phyloP scores from a whole-genome alignment of 495 filamentous ascomycete genomes.

The Platismatia glauca region DNA sequence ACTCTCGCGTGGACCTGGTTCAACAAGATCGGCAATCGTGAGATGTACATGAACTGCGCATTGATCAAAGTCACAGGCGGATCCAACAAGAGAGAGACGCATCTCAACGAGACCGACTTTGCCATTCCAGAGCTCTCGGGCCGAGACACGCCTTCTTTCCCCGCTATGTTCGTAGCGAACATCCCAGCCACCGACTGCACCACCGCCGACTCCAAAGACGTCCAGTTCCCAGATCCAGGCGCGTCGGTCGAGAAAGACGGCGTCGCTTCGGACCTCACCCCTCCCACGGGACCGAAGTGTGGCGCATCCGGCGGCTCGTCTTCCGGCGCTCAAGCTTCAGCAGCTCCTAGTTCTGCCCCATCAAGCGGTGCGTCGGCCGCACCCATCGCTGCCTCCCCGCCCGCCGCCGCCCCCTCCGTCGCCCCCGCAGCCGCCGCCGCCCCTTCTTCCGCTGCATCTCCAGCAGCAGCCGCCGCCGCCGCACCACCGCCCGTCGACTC shows the following conservation, averaged over 20 bases:
- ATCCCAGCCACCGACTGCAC: constrained; percentile 31
- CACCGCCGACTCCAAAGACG: constrained; percentile 27
- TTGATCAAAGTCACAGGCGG: constrained; percentile 40
- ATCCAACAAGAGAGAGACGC: constrained; percentile 31
- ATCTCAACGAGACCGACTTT: constrained; percentile 4
- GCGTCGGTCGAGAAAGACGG: constrained; percentile 11
- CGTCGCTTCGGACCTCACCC: not conserved
- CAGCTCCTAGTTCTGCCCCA: not conserved
- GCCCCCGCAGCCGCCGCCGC: not conserved
- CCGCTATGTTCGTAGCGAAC: constrained; percentile 53
- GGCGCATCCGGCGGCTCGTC: not conserved
- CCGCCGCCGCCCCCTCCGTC: not conserved
- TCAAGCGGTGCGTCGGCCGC: not conserved
- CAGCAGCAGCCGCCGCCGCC: not conserved
- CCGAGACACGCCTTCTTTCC: constrained; percentile 26
- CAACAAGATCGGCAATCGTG: constrained; percentile 46
- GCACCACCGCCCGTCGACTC: not conserved
- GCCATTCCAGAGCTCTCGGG: constrained; percentile 10
- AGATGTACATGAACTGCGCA: constrained; percentile 57
- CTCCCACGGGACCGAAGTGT: not conserved
- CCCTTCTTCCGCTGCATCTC: not conserved
- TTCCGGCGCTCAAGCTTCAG: not conserved
- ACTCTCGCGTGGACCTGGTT: constrained; percentile 53
- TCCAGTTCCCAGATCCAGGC: constrained; percentile 22
- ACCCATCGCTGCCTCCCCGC: not conserved